phyloP scores from a whole-genome alignment of 179 eudicot species.

The Pouteria campechiana region DNA sequence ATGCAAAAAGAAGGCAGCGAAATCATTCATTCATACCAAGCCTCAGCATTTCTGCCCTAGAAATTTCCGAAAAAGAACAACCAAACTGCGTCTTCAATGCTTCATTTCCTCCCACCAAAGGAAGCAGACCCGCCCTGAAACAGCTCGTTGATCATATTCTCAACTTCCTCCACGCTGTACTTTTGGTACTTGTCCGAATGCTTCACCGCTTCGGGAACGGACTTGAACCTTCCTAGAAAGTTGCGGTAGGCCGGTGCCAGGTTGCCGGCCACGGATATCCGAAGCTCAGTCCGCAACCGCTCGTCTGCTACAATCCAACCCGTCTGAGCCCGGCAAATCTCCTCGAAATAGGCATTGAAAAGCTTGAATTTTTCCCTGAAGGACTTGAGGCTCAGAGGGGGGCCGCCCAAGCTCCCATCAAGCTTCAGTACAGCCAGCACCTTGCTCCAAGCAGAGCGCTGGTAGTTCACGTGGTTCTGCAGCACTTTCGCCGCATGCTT shows the following conservation, averaged over 20 bases:
- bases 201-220: conserved; percentile 49
- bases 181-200: conserved; percentile 58
- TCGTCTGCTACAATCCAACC: conserved; percentile 73
- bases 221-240: conserved; percentile 57
- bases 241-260: conserved; percentile 59
- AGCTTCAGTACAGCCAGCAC: conserved; percentile 53
- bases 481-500: conserved; percentile 57
- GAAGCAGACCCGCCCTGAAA: conserved; percentile 38
- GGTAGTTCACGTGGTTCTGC: conserved; percentile 60
- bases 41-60: no score
- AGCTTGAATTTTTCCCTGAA: conserved; percentile 74
- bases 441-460: conserved; percentile 77
- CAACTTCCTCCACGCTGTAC: conserved; percentile 61
- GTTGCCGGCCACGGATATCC: conserved; percentile 29
- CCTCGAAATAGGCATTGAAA: conserved; percentile 64
- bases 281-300: conserved; percentile 61
- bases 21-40: no score
- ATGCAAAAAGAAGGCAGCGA: no score
- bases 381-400: conserved; percentile 29
- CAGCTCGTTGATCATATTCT: conserved; percentile 56
- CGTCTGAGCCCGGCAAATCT: conserved; percentile 50
- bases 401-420: conserved; percentile 25
- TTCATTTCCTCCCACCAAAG: conserved; percentile 47
- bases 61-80: background rate
- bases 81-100: background rate